Evolutionary conservation across 2,329 filamentous ascomycete species (phyloP), one percentile per base, ranked within the genome.

Genomic region (Clonostachys rhizophaga): DNA sequence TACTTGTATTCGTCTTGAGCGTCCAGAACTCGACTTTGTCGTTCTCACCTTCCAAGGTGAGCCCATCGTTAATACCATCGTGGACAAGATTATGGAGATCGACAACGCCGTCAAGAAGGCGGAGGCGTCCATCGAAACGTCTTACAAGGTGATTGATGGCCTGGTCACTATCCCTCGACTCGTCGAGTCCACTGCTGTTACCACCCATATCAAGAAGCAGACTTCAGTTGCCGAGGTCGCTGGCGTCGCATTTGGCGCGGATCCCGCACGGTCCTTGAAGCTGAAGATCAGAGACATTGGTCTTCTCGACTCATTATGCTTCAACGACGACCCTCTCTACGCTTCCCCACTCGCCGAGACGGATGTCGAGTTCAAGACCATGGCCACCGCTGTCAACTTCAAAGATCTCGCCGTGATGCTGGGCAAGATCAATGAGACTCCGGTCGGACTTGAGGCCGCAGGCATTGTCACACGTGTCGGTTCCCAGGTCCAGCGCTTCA

Each of bases 261-360:
- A 30, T 30, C 2, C 24, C 24, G 10, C 24, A 30, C 10, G 24
- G 9, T 30, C 24, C 3, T 59, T 64, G 47, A 69, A 56, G 58
- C 60, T 67, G 35, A 66, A 66, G 16, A 64, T 77, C 12, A 63
- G 66, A 1, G 63, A 60, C 0, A 52, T 63, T 1, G 68, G 68
- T 3, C 64, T 65, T 0, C 56, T 70, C 5, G 69, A 72, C 47
- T 66, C 64, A 0, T 45, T 70, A 2, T 68, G 69, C 53, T 74
- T 66, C 45, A 65, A 68, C 39, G 68, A 30, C 24, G 24, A 30
- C 24, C 24, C 24, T 30, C 24, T 30, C 24, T 30, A 30, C 24
- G 71, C 11, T 39, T 34, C 20, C 20, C 46, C 46, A 11, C 50
- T 54, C 16, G 20, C 9, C 6, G 48, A 46, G 5, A 45, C 50